Conservation (phyloP, 768 basidiomycete species). For the Suillus fuscotomentosus region DNA sequence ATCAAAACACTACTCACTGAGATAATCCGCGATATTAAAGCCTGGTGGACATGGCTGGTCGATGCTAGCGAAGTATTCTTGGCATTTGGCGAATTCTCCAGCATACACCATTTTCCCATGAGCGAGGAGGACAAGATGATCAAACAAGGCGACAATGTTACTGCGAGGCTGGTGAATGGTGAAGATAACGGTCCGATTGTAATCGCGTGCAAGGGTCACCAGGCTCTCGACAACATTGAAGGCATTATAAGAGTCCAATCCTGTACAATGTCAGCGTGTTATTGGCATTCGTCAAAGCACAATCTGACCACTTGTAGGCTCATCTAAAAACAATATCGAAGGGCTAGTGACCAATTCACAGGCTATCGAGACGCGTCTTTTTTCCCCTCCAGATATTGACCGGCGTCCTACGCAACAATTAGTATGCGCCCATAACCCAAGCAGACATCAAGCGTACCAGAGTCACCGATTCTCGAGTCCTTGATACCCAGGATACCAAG, state of each 20-base stretch:
- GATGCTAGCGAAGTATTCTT: constrained; percentile 72
- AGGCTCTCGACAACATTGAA: constrained; percentile 92
- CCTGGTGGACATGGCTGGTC: constrained; percentile 87
- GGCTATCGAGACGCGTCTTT: constrained; percentile 93
- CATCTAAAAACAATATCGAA: constrained; percentile 93
- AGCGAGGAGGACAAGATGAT: constrained; percentile 84
- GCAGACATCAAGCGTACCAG: constrained; percentile 42
- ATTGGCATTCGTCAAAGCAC: neutral
- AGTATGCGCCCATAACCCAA: neutral
- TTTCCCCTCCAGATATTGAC: constrained; percentile 97
- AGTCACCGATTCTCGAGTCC: constrained; percentile 86
- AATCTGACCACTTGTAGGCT: constrained; percentile 83
- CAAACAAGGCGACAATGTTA: constrained; percentile 95
- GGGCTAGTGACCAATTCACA: constrained; percentile 98
- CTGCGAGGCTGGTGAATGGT: constrained; percentile 98
- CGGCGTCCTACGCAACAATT: constrained; percentile 50
- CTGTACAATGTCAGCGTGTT: constrained; percentile 37
- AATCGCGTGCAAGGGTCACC: constrained; percentile 79
- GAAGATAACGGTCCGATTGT: constrained; percentile 94
- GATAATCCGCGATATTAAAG: constrained; percentile 95
- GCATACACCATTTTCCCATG: constrained; percentile 84
- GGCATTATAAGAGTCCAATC: constrained; percentile 94
- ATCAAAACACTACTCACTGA: constrained; percentile 60
- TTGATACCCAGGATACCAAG: constrained; percentile 90
- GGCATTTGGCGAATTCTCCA: constrained; percentile 72